Percentiles rank a stretch among this genome's conserved stretches.
phyloP scores from a whole-genome alignment of 2,329 filamentous ascomycete species.

The Biscogniauxia mediterranea region DNA sequence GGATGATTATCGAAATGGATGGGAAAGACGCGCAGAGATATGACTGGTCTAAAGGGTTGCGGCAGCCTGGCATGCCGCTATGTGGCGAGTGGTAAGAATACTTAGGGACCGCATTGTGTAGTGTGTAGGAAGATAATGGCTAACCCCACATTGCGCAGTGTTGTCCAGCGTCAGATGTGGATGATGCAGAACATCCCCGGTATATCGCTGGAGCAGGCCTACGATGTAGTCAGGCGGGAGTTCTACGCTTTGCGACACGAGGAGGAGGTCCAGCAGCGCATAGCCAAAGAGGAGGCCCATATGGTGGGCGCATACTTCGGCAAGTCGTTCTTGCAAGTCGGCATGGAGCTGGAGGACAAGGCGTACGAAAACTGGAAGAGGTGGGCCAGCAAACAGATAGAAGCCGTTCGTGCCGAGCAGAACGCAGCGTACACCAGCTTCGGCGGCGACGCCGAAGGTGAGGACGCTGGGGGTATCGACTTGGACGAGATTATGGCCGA shows the following conservation, averaged over 20 bases:
- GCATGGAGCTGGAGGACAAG: constrained; percentile 78
- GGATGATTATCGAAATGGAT: constrained; percentile 79
- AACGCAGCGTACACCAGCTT: constrained; percentile 26
- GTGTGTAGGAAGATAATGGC: background rate
- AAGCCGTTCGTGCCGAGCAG: constrained; percentile 23
- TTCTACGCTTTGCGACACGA: constrained; percentile 83
- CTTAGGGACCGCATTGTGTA: background rate
- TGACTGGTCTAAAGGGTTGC: constrained; percentile 75
- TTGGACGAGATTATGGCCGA: constrained; percentile 10
- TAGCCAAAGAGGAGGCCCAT: constrained; percentile 84
- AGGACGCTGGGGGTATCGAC: constrained; percentile 4
- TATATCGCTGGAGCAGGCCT: constrained; percentile 66
- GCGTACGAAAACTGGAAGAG: constrained; percentile 80
- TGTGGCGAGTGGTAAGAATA: constrained; percentile 77
- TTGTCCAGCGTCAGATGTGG: constrained; percentile 88
- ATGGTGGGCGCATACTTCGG: constrained; percentile 88
- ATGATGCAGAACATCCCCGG: constrained; percentile 65
- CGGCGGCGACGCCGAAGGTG: constrained; percentile 18
- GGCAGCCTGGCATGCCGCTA: constrained; percentile 72
- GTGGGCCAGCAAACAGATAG: constrained; percentile 31
- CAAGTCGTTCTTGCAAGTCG: constrained; percentile 69
- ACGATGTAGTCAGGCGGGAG: constrained; percentile 83
- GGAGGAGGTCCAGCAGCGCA: constrained; percentile 77
- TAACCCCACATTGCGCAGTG: constrained; percentile 54
- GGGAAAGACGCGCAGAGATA: constrained; percentile 74